These are phyloP conservation scores for Phytophthora macrochlamydospora DNA, from an alignment of 352 stramenopile genomes.

Conservation along the genomic window DNA sequence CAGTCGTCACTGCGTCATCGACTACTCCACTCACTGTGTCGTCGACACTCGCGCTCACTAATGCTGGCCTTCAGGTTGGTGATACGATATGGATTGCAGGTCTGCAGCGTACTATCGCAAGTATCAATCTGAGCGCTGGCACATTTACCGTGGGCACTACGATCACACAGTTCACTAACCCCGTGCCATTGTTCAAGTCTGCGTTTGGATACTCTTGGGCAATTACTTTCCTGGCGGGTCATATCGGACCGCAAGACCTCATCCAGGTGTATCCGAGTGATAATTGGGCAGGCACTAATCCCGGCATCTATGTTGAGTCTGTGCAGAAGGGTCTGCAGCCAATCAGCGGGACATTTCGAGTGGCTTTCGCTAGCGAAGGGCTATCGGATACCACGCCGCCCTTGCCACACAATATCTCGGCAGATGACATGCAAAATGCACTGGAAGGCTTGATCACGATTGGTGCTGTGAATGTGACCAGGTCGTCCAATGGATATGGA, in stretches of 20 bases:
- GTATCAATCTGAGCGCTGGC: not conserved
- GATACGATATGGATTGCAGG: conserved; percentile 69
- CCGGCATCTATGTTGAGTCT: conserved; percentile 80
- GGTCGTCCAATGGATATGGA: conserved; percentile 92
- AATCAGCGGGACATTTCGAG: conserved; percentile 92
- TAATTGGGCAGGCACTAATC: conserved; percentile 94
- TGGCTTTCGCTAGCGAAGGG: conserved; percentile 65
- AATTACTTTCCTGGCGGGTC: conserved; percentile 77
- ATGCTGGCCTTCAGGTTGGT: conserved; percentile 20
- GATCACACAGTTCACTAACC: conserved; percentile 23
- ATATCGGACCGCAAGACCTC: conserved; percentile 86
- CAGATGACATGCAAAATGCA: conserved; percentile 75
- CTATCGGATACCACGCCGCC: conserved; percentile 87
- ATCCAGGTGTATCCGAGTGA: conserved; percentile 88
- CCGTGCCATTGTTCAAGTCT: conserved; percentile 69
- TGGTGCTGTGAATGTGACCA: conserved; percentile 86
- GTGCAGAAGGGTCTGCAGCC: conserved; percentile 89
- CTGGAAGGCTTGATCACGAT: conserved; percentile 91
- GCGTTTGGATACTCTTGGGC: conserved; percentile 76
- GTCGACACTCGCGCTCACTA: conserved; percentile 29
- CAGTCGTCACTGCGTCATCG: conserved; percentile 37
- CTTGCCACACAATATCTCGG: conserved; percentile 90
- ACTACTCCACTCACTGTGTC: conserved; percentile 9
- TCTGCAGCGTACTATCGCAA: conserved; percentile 37
- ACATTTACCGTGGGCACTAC: conserved; percentile 25